A percentile compares a stretch with the other conserved stretches of the same genome.
phyloP scores from a whole-genome alignment of 2,329 filamentous ascomycete genomes.

The Trichophyton mentagrophytes region DNA sequence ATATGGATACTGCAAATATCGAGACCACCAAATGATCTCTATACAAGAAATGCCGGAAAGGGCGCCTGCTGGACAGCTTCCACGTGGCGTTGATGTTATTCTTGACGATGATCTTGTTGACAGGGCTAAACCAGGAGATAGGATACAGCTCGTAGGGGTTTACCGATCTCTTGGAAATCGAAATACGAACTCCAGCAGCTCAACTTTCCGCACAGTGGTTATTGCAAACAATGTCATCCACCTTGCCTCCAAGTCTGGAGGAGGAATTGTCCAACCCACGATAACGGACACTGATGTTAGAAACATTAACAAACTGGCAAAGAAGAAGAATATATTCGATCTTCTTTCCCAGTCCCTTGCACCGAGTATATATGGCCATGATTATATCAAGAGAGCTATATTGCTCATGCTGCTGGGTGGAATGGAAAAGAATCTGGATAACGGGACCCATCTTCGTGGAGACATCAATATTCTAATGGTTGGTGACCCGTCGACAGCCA shows the following conservation, averaged over 20 bases:
- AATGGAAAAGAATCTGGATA: conserved; percentile 97
- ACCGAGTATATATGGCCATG: conserved; percentile 92
- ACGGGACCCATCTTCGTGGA: conserved; percentile 92
- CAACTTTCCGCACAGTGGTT: conserved; percentile 86
- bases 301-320: conserved; percentile 95
- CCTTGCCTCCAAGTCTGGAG: conserved; percentile 88
- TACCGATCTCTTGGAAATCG: conserved; percentile 90
- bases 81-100: conserved; percentile 89
- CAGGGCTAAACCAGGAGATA: conserved; percentile 84
- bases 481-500: conserved; percentile 93
- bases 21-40: conserved; percentile 93
- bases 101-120: conserved; percentile 95
- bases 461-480: conserved; percentile 99
- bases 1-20: conserved; percentile 89
- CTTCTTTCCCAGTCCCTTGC: conserved; percentile 86
- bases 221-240: conserved; percentile 91
- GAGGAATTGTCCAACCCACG: conserved; percentile 76
- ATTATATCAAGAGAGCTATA: conserved; percentile 96
- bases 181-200: conserved; percentile 79
- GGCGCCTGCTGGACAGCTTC: conserved; percentile 87
- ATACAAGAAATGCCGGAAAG: conserved; percentile 99
- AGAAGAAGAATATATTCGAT: conserved; percentile 87
- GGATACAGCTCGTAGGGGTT: conserved; percentile 92
- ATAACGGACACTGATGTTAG: conserved; percentile 96
- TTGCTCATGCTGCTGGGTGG: conserved; percentile 88